Evolutionary conservation across 768 basidiomycete species (phyloP).

Genomic region (Termitomyces sp.): DNA sequence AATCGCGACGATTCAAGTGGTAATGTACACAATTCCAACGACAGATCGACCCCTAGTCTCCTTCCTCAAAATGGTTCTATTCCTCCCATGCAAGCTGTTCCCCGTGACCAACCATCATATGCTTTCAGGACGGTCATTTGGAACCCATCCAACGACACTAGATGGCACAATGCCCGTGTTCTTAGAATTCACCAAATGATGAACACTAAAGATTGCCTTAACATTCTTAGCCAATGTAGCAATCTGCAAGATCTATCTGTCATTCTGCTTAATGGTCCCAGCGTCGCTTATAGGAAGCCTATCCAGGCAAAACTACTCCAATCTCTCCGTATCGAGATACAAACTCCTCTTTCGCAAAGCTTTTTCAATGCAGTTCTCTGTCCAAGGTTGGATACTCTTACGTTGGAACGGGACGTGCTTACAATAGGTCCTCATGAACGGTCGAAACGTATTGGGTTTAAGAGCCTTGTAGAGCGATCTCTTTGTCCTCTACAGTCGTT

Average conservation of each 20-base stretch:
- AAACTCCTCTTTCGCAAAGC: not conserved
- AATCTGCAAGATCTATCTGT: not conserved
- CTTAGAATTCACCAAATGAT: not conserved
- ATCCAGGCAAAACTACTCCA: not conserved
- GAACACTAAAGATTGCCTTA: not conserved
- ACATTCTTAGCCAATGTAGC: not conserved
- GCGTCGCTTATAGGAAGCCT: not conserved
- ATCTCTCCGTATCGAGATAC: not conserved
- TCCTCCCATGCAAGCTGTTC: too few species aligned
- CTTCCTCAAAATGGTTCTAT: too few species aligned
- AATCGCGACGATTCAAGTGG: not conserved
- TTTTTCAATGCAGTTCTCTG: not conserved
- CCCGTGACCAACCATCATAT: not conserved
- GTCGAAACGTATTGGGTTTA: not conserved
- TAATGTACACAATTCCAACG: not conserved
- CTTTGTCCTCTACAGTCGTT: not conserved
- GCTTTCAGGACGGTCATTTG: not conserved
- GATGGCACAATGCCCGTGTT: not conserved
- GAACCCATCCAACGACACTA: not conserved
- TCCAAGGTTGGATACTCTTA: not conserved
- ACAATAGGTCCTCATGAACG: not conserved
- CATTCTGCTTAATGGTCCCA: not conserved
- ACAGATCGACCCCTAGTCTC: not conserved
- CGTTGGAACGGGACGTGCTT: not conserved
- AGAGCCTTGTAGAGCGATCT: not conserved